phyloP scores from a whole-genome alignment of 2,329 filamentous ascomycete genomes.

The Rasamsonia emersonii region DNA sequence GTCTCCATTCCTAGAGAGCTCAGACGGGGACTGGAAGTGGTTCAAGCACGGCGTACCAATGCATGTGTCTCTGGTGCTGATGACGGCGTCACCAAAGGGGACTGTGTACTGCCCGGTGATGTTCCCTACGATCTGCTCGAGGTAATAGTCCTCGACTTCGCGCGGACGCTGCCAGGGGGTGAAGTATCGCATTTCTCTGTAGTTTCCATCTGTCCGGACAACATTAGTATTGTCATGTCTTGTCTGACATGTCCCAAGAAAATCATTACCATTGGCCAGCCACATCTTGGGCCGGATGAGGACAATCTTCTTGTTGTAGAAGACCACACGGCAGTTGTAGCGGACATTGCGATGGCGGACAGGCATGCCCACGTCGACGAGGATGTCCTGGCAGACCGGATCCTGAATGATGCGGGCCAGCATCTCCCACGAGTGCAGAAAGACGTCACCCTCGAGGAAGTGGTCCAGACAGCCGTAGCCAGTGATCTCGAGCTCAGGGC shows the following conservation, averaged over 20 bases:
- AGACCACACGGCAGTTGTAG: slow-evolving; percentile 43
- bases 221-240: neutral
- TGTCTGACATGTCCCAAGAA: slow-evolving; percentile 21
- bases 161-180: slow-evolving; percentile 51
- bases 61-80: slow-evolving; percentile 52
- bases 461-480: slow-evolving; percentile 60
- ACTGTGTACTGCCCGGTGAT: slow-evolving; percentile 48
- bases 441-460: slow-evolving; percentile 40
- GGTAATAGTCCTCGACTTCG: slow-evolving; percentile 50
- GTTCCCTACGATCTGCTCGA: slow-evolving; percentile 50
- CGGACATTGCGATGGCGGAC: slow-evolving; percentile 46
- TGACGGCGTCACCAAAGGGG: slow-evolving; percentile 58
- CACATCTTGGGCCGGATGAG: slow-evolving; percentile 59
- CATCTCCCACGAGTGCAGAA: slow-evolving; percentile 53
- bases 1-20: too few species aligned
- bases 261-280: slow-evolving; percentile 60
- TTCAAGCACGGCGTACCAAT: slow-evolving; percentile 28
- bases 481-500: slow-evolving; percentile 34
- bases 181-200: slow-evolving; percentile 34
- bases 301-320: slow-evolving; percentile 56
- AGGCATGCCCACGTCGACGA: slow-evolving; percentile 7
- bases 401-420: slow-evolving; percentile 51
- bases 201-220: neutral
- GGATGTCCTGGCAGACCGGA: slow-evolving; percentile 47
- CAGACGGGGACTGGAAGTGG: slow-evolving; percentile 24